Base-by-base conservation (phyloP, 805 yeast genomes). In the Jamesozyma spencerorum region DNA sequence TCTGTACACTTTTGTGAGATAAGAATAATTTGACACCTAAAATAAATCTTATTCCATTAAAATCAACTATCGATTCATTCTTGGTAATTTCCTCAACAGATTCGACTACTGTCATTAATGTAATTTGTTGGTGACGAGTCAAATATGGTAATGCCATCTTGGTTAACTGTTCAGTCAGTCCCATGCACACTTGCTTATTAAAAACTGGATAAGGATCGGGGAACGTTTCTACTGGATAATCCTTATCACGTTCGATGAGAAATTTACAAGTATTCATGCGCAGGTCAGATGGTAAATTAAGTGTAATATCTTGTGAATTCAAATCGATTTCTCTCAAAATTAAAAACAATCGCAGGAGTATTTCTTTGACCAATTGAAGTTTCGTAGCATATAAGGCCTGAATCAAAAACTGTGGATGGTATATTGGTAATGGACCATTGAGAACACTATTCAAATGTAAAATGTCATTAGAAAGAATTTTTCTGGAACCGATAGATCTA, bases 41-140 rank as follows among this genome's bases (percentile, higher is more conserved):
- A 43, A 78, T 69, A 52, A 80, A 90, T 40, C 86, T 65, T 6
- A 79, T 54, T 0, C 94, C 96, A 58, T 81, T 81, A 11, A 60
- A 51, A 30, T 65, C 67, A 34, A 66, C 48, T 1, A 58, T 48
- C 24, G 47, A 33, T 17, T 49, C 51, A 44, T 66, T 69, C 38
- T 68, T 66, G 12, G 70, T 68, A 4, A 85, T 70, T 14, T 75
- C 76, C 18, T 70, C 66, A 19, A 84, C 64, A 2, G 87, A 79
- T 36, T 75, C 79, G 5, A 85, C 68, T 2, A 85, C 76, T 13
- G 84, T 75, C 1, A 81, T 69, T 20, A 88, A 68, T 0, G 96
- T 86, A 22, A 81, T 77, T 54, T 88, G 97, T 58, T 88, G 96
- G 62, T 88, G 97, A 44, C 95, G 77, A 0, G 95, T 86, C 22